Evolutionary conservation across 176 grass and related monocot genomes (phyloP).

Genomic region (Neostapfia colusana): DNA sequence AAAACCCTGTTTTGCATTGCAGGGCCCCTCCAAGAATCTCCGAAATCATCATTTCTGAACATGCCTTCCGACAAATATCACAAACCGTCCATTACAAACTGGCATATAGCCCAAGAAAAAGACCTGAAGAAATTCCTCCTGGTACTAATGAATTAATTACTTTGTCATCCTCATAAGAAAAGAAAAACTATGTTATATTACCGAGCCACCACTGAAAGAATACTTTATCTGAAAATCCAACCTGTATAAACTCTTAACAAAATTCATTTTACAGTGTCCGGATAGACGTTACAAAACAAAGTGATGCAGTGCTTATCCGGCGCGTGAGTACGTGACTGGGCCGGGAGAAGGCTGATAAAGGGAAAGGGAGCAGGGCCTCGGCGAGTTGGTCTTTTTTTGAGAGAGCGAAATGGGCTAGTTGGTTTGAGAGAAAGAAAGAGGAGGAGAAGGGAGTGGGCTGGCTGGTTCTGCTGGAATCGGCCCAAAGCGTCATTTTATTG

Average conservation of each 20-base stretch:
- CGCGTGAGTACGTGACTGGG: no score
- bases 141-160: slow-evolving; percentile 40
- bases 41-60: no score
- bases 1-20: neutral
- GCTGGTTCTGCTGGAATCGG: no score
- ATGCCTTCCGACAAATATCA: slow-evolving; percentile 56
- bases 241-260: neutral
- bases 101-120: slow-evolving; percentile 54
- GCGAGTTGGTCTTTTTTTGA: no score
- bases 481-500: no score
- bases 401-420: no score
- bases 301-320: no score
- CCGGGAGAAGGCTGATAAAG: no score
- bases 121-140: slow-evolving; percentile 77
- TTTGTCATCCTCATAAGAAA: slow-evolving; percentile 12
- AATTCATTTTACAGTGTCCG: neutral
- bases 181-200: neutral
- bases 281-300: no score
- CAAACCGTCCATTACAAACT: slow-evolving; percentile 59
- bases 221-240: neutral
- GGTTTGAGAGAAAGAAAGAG: no score
- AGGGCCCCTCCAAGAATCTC: slow-evolving; percentile 60
- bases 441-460: no score
- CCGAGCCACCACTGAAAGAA: neutral
- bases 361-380: no score